Evolutionary conservation across 352 stramenopile genomes (phyloP), one percentile per base, ranked within the genome.

Genomic region (Phytopythium montanum): DNA sequence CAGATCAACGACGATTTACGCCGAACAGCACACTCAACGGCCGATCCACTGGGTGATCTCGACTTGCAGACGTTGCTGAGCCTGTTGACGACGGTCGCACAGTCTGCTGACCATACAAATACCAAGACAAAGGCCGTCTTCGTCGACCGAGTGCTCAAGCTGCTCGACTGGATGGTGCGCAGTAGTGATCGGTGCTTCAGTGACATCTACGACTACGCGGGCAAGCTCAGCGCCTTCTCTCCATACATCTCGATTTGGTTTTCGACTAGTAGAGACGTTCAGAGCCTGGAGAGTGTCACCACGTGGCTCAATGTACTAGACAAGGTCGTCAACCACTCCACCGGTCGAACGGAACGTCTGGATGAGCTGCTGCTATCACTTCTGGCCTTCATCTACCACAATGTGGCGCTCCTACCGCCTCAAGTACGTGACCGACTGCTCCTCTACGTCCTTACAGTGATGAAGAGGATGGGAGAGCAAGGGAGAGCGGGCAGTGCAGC

Each of bases 391-490:
- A 38, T 86, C 0, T 90, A 87, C 41, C 59, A 38, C 14, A 70
- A 83, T 38, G 72, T 76, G 4, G 64, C 62, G n/a, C 59, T 62
- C 14, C 49, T 91, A 3, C 63, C 49, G 1, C 67, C 68, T 25
- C n/a, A 23, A 18, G 69, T 77, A 2, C 76, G 77, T 19, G 70
- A 72, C 52, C 74, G 70, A 25, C 36, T 90, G 39, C 50, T 89
- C 26, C 55, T 91, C 21, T 81, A 67, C 28, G 69, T 85, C 21
- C 54, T 91, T 0, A 48, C 82, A 34, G 64, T 81, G n/a, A 41
- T 91, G 29, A 80, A 91, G 36, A 75, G 76, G 0, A 71, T 81
- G 34, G 75, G 81, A 3, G 75, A 88, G 14, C 69, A 80, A 41
- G 69, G 71, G 4, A 62, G 83, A n/a, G 64, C 75, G 19, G 75